A percentile compares a stretch with the other conserved stretches of the same genome.
Conservation (phyloP, 75 land plant species). For the Picea glauca region DNA sequence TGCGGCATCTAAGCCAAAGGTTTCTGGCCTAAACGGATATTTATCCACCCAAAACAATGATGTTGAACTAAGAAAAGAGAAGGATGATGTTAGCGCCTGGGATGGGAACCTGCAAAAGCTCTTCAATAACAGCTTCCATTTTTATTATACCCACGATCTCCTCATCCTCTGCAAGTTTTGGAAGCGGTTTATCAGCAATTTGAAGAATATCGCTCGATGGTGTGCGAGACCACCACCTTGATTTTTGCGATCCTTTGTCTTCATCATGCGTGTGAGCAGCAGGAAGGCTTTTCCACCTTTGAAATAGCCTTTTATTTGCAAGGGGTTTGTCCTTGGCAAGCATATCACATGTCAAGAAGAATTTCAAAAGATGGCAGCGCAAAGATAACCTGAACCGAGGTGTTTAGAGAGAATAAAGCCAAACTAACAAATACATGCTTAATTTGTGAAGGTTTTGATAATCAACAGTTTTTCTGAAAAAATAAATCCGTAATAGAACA, state of each 20-base stretch:
- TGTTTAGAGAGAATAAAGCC: not conserved
- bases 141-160: constrained; percentile 51
- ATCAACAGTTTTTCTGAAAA: no score
- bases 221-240: constrained; percentile 28
- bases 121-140: constrained; percentile 90
- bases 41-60: not conserved
- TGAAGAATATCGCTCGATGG: constrained; percentile 30
- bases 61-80: not conserved
- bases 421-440: no score
- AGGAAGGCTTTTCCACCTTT: constrained; percentile 47
- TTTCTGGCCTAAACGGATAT: no score
- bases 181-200: constrained; percentile 18
- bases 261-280: constrained; percentile 9
- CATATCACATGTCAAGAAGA: not conserved
- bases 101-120: constrained; percentile 52
- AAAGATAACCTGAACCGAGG: not conserved
- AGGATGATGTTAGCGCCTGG: not conserved
- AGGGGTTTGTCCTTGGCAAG: constrained; percentile 18
- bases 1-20: no score
- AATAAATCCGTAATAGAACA: no score
- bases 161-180: constrained; percentile 38
- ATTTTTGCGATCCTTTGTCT: constrained; percentile 13
- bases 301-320: constrained; percentile 16
- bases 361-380: not conserved
- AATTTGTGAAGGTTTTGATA: no score